Base-by-base conservation (phyloP, 1,284 basidiomycete genomes). In the Anthracocystis panici-leucophaei region DNA sequence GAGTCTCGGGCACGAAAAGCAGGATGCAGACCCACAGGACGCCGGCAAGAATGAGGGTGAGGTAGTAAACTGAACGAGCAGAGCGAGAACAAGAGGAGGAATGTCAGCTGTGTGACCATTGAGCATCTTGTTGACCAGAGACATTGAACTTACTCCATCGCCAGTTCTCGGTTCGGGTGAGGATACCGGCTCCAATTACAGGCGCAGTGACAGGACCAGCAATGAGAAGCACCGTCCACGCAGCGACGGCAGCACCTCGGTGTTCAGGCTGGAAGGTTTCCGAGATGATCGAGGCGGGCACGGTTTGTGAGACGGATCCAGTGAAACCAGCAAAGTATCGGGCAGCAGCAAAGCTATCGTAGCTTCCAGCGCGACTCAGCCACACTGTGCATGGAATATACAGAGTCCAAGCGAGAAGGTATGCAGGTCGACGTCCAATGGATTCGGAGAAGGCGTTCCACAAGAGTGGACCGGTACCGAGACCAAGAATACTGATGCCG, bases 401-500 rank as follows among this genome's bases (percentile, higher is more conserved):
- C 27, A 85, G 77, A 3, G 79, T 59, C 49, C 84, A 84, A n/a
- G 82, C 82, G 51, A 86, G 42, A 46, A 86, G 61, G 73, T 84
- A 85, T 8, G 83, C 80, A 0, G 85, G 81, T 35, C 86, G 79
- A 18, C 84, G 78, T 18, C 86, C 86, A 29, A 83, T 42, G 9
- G 81, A 80, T 35, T 79, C 64, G 12, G 67, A 42, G 25, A 80
- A 55, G 12, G 79, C 71, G 42, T 75, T 75, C 73, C 75, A 82
- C 21, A 86, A 67, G 9, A 86, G 56, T 0, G 84, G 80, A 2
- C 86, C 86, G 4, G 85, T 80, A 1, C 84, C 85, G n/a, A 84
- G 75, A 31, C 86, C 86, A 14, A 86, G 80, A n/a, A 86, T 78
- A 23, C 69, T 72, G 70, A 85, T 85, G 11, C 85, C 85, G 57